Conservation (phyloP, 2,329 filamentous ascomycete genomes). For the Orbilia oligospora region DNA sequence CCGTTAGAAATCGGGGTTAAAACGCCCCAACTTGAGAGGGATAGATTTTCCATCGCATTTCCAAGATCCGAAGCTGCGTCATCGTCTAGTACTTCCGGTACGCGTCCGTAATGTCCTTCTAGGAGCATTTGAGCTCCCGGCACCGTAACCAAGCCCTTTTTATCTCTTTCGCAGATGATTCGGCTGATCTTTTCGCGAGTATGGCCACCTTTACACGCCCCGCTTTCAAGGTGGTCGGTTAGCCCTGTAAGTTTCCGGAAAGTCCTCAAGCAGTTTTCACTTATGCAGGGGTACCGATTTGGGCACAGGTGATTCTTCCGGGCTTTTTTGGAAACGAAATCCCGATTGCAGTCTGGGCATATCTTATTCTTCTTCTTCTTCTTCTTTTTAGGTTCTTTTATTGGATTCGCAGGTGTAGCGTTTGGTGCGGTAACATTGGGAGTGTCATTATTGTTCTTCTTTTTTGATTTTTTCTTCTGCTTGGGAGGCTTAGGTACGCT, state of each 20-base stretch:
- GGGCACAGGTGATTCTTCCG: background rate
- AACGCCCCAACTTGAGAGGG: background rate
- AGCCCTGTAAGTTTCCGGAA: conserved; percentile 7
- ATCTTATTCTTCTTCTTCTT: background rate
- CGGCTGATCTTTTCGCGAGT: conserved; percentile 20
- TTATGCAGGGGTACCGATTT: conserved; percentile 15
- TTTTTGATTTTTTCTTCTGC: background rate
- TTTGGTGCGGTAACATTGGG: too few relatives aligned
- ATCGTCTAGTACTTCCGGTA: background rate
- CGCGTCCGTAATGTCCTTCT: background rate
- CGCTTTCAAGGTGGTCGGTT: conserved; percentile 39
- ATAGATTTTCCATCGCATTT: background rate
- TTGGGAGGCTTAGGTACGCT: background rate
- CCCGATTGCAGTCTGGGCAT: conserved; percentile 22
- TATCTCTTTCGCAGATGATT: conserved; percentile 30
- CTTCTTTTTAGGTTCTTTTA: background rate
- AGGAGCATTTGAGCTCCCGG: conserved; percentile 21
- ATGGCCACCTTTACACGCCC: conserved; percentile 24
- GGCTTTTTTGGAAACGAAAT: conserved; percentile 21
- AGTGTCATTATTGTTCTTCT: too few relatives aligned
- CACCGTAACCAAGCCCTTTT: conserved; percentile 25
- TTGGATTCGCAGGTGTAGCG: background rate
- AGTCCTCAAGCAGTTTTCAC: background rate
- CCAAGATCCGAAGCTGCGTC: background rate
- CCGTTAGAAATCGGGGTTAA: background rate